Evolutionary conservation across 306 rosid species (phyloP).

Genomic region (Mucuna pruriens): DNA sequence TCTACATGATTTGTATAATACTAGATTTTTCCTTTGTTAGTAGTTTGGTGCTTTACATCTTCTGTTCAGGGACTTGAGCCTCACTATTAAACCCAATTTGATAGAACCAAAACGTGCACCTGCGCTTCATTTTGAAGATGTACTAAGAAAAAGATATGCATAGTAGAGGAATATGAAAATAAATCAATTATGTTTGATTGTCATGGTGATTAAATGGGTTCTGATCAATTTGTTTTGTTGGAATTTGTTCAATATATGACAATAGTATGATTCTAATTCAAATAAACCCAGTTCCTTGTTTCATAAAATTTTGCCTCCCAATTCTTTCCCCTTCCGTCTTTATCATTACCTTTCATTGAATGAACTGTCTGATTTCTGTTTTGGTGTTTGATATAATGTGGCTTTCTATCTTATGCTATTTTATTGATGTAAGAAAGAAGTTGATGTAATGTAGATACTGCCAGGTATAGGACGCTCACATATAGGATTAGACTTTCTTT

Average conservation of each 20-base stretch:
- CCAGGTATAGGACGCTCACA: too few relatives aligned
- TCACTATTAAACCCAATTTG: not conserved
- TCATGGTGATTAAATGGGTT: not conserved
- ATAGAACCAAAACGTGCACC: not conserved
- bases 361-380: not conserved
- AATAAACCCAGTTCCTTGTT: too few relatives aligned
- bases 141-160: not conserved
- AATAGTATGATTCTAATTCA: not conserved
- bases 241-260: not conserved
- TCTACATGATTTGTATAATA: not conserved
- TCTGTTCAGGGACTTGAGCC: too few relatives aligned
- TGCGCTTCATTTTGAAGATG: too few relatives aligned
- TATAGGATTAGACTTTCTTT: too few relatives aligned
- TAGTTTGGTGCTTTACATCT: not conserved
- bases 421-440: constrained; percentile 11
- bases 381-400: not conserved
- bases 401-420: not conserved
- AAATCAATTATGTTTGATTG: too few relatives aligned
- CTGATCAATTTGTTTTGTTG: not conserved
- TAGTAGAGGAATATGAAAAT: too few relatives aligned
- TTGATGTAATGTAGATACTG: constrained; percentile 71
- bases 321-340: not conserved
- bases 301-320: not conserved
- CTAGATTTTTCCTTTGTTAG: not conserved
- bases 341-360: not conserved